Conservation (phyloP, 2,329 filamentous ascomycete genomes). For the Reticulascus tulasneorum region DNA sequence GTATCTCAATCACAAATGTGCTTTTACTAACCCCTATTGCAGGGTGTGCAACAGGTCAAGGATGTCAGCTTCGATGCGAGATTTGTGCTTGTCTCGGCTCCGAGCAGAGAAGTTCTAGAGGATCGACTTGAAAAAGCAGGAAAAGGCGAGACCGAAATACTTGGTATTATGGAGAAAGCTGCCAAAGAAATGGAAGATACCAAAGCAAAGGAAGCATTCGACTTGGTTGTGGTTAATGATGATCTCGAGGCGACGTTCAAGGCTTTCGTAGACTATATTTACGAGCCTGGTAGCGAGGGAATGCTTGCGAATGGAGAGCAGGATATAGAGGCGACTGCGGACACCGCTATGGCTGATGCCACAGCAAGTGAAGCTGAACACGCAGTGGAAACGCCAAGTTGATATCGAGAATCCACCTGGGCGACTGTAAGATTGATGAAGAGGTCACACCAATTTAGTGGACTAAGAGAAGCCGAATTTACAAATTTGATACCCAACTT, state of each 20-base stretch:
- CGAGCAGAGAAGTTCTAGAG: conserved; percentile 22
- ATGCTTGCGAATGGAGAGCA: conserved; percentile 1
- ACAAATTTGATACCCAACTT: too few species aligned
- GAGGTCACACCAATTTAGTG: too few species aligned
- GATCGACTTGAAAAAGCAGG: conserved; percentile 23
- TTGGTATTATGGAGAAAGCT: conserved; percentile 18
- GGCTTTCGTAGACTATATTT: conserved; percentile 9
- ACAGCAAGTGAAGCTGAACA: too few species aligned
- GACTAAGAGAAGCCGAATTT: too few species aligned
- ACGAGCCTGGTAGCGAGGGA: background rate
- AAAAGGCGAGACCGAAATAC: conserved; percentile 18
- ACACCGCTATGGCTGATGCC: conserved; percentile 8
- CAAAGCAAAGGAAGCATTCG: conserved; percentile 7
- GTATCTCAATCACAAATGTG: background rate
- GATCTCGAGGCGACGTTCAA: conserved; percentile 10
- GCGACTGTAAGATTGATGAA: too few species aligned
- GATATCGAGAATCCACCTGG: too few species aligned
- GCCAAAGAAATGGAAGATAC: conserved; percentile 19
- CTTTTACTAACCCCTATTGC: conserved; percentile 3
- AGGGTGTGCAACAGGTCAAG: conserved; percentile 55
- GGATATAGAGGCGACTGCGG: background rate
- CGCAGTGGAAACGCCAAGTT: too few species aligned
- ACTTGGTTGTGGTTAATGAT: conserved; percentile 12
- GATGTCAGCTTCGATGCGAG: conserved; percentile 54
- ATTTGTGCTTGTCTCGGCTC: conserved; percentile 48